phyloP scores from a whole-genome alignment of 1,284 basidiomycete genomes.

The Agroathelia rolfsii region DNA sequence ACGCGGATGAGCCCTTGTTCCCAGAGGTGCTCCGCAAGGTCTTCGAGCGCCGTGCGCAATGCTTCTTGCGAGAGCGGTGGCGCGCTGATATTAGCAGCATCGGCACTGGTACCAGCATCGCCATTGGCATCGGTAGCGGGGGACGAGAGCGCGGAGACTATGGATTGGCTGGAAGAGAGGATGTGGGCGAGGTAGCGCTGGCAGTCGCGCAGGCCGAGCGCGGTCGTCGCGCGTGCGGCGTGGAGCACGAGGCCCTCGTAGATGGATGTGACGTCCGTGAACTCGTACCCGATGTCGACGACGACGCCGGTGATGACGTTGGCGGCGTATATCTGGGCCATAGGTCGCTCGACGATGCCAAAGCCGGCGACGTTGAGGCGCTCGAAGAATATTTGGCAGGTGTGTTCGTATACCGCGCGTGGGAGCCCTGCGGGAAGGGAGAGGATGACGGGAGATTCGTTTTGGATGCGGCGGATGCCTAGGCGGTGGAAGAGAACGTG shows the following conservation, averaged over 20 bases:
- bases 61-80: slow-evolving; percentile 32
- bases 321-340: slow-evolving; percentile 79
- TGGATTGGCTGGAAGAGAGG: slow-evolving; percentile 52
- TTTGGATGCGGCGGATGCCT: slow-evolving; percentile 72
- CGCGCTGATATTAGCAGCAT: too few species aligned
- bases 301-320: slow-evolving; percentile 73
- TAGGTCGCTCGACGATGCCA: slow-evolving; percentile 74
- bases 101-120: too few species aligned
- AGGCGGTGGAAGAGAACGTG: slow-evolving; percentile 74
- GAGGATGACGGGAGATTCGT: slow-evolving; percentile 80
- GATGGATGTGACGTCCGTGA: slow-evolving; percentile 72
- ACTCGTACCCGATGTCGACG: slow-evolving; percentile 74
- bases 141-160: slow-evolving; percentile 56
- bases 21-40: slow-evolving; percentile 53
- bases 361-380: slow-evolving; percentile 89
- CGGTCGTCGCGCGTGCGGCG: slow-evolving; percentile 46
- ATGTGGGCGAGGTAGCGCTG: slow-evolving; percentile 67
- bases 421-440: slow-evolving; percentile 64
- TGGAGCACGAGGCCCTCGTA: slow-evolving; percentile 69
- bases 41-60: slow-evolving; percentile 40
- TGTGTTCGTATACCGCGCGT: slow-evolving; percentile 62
- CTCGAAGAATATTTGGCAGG: slow-evolving; percentile 89
- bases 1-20: slow-evolving; percentile 55
- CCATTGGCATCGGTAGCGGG: too few species aligned
- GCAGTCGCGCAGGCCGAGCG: slow-evolving; percentile 68